Percentiles rank a stretch among this genome's conserved stretches.
These are phyloP conservation scores for Leishmania gerbilli DNA, from an alignment of 208 protist species.

Conservation along the genomic window DNA sequence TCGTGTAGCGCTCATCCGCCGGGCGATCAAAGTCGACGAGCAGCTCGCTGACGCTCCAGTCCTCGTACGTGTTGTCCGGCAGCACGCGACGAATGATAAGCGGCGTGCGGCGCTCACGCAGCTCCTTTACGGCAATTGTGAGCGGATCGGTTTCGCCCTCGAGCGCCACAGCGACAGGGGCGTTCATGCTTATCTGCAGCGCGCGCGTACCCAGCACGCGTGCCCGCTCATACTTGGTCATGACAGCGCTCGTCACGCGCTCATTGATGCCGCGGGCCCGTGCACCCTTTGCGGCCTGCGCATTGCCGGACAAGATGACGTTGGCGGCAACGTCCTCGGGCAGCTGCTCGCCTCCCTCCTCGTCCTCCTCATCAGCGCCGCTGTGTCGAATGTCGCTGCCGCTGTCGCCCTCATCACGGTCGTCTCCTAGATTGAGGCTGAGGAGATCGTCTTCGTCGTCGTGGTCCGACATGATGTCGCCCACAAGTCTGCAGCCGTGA, in stretches of 20 bases:
- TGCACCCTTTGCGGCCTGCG: slow-evolving; percentile 43
- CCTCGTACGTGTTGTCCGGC: slow-evolving; percentile 95
- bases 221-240: slow-evolving; percentile 99
- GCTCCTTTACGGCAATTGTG: slow-evolving; percentile 98
- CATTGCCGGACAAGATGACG: slow-evolving; percentile 58
- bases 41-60: slow-evolving; percentile 85
- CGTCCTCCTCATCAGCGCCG: slow-evolving; percentile 35
- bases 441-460: slow-evolving; percentile 63
- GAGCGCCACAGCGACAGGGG: slow-evolving; percentile 96
- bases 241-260: slow-evolving; percentile 95
- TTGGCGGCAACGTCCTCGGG: slow-evolving; percentile 53
- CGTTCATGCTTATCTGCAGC: slow-evolving; percentile 99
- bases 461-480: slow-evolving; percentile 40
- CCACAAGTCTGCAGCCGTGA: not conserved
- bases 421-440: slow-evolving; percentile 57
- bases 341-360: slow-evolving; percentile 40
- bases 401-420: slow-evolving; percentile 35
- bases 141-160: slow-evolving; percentile 98
- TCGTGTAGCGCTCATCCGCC: slow-evolving; percentile 88
- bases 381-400: slow-evolving; percentile 17
- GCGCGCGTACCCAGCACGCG: slow-evolving; percentile 98
- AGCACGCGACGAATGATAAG: slow-evolving; percentile 97
- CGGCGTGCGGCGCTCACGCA: slow-evolving; percentile 97
- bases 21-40: slow-evolving; percentile 88
- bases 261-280: slow-evolving; percentile 46